Evolutionary conservation across 164 flowering plant genomes (phyloP).

Genomic region (Sextonia rubra): DNA sequence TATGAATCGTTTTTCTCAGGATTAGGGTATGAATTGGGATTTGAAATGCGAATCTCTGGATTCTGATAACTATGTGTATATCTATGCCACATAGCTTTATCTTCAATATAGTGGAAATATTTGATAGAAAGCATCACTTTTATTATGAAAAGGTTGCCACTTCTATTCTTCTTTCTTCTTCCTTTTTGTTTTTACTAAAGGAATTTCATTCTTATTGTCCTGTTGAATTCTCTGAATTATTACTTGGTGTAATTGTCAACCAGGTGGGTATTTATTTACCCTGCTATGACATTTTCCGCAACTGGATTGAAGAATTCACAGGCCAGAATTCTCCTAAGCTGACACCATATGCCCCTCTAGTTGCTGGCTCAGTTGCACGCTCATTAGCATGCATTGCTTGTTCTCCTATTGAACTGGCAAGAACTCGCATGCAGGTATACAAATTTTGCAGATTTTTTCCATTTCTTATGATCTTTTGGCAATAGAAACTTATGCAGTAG

Average conservation of each 20-base stretch:
- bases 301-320: constrained; percentile 60
- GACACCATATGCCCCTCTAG: constrained; percentile 79
- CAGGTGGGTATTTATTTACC: constrained; percentile 98
- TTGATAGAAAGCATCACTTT: too few species aligned
- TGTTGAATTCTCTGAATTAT: neutral
- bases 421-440: constrained; percentile 96
- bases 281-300: constrained; percentile 82
- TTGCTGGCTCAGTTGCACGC: constrained; percentile 91
- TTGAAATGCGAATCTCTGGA: too few species aligned
- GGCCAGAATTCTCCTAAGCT: constrained; percentile 49
- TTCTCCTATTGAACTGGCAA: constrained; percentile 93
- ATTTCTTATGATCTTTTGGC: too few species aligned
- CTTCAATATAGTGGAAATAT: too few species aligned
- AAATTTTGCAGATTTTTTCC: neutral
- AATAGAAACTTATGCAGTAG: too few species aligned
- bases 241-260: constrained; percentile 12
- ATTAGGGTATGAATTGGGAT: too few species aligned
- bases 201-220: neutral
- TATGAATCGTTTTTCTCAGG: too few species aligned
- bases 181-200: too few species aligned
- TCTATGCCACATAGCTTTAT: too few species aligned
- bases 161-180: too few species aligned
- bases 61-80: too few species aligned
- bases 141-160: too few species aligned
- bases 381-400: constrained; percentile 82